Percentiles rank a stretch among this genome's conserved stretches.
Evolutionary conservation across 23 red algal genomes (phyloP).

Genomic region (Gracilaria vermiculophylla): DNA sequence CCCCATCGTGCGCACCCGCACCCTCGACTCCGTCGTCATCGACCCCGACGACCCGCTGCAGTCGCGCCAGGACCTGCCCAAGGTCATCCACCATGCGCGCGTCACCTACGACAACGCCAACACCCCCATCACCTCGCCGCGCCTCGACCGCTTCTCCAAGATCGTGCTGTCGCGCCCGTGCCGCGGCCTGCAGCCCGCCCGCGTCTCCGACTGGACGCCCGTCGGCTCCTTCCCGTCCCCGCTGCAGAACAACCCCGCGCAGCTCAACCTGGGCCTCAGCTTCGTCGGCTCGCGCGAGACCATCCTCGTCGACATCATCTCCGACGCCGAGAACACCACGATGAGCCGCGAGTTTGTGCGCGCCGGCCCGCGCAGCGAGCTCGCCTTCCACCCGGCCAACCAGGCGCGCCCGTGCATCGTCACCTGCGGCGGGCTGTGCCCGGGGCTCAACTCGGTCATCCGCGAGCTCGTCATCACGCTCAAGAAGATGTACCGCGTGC

Average conservation of each 20-base stretch:
- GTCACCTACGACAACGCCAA: slow-evolving; percentile 30
- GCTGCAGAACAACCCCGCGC: slow-evolving; percentile 69
- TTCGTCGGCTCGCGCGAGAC: slow-evolving; percentile 91
- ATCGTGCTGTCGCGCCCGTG: slow-evolving; percentile 46
- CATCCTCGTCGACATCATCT: slow-evolving; percentile 94
- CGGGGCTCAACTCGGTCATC: slow-evolving; percentile 94
- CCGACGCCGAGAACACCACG: slow-evolving; percentile 69
- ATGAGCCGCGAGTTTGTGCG: slow-evolving; percentile 86
- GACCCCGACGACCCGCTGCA: slow-evolving; percentile 64
- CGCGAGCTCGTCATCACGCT: slow-evolving; percentile 88
- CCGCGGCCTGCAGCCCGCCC: slow-evolving; percentile 11
- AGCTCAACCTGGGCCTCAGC: slow-evolving; percentile 72
- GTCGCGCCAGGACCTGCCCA: slow-evolving; percentile 58
- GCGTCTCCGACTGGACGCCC: slow-evolving; percentile 70
- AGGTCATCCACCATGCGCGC: slow-evolving; percentile 46
- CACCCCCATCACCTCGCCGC: slow-evolving; percentile 31
- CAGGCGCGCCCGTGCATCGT: slow-evolving; percentile 90
- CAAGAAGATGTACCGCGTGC: slow-evolving; percentile 75
- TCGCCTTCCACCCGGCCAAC: slow-evolving; percentile 80
- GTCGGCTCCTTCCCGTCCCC: slow-evolving; percentile 88
- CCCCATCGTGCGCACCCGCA: slow-evolving; percentile 49
- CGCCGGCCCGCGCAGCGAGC: slow-evolving; percentile 70
- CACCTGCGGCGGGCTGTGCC: slow-evolving; percentile 96
- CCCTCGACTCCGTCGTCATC: slow-evolving; percentile 29
- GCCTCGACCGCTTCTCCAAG: slow-evolving; percentile 58